Percentiles rank a stretch among this genome's conserved stretches.
Conservation (phyloP, 192 early-diverging fungal genomes). For the Coemansia sp. region DNA sequence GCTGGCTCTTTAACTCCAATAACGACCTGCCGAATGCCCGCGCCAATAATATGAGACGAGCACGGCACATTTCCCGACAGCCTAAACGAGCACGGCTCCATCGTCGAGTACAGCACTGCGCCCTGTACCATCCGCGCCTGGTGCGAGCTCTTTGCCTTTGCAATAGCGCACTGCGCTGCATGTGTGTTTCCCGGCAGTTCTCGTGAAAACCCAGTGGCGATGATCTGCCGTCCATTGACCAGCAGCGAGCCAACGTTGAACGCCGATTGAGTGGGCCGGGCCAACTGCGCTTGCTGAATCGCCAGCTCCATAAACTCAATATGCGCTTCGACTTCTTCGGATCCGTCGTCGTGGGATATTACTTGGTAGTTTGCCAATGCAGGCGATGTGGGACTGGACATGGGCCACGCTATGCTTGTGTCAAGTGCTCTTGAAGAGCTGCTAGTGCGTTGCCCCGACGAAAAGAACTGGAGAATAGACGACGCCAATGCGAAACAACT, state of each 20-base stretch:
- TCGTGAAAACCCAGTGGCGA: conserved; percentile 85
- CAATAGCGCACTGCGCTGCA: conserved; percentile 86
- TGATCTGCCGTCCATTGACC: conserved; percentile 55
- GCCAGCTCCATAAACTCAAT: conserved; percentile 76
- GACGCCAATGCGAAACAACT: neutral
- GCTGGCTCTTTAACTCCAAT: conserved; percentile 89
- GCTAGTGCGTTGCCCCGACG: neutral
- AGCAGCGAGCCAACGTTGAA: conserved; percentile 94
- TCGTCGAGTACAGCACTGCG: conserved; percentile 88
- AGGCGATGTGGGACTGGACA: neutral
- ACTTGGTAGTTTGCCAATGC: conserved; percentile 19
- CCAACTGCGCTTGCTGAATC: conserved; percentile 79
- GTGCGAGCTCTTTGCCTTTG: conserved; percentile 62
- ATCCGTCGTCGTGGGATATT: conserved; percentile 38
- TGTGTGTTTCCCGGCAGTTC: conserved; percentile 97
- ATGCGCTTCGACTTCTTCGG: conserved; percentile 56
- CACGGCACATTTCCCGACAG: conserved; percentile 85
- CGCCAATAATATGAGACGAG: conserved; percentile 65
- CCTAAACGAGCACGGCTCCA: conserved; percentile 94
- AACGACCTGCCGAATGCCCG: conserved; percentile 73
- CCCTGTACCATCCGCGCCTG: conserved; percentile 43
- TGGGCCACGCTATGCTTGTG: neutral
- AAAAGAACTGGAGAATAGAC: neutral
- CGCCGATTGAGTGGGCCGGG: conserved; percentile 73
- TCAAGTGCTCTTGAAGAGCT: neutral